Percentiles rank a stretch among this genome's conserved stretches.
Conservation (phyloP, 164 flowering plant genomes). For the Euptelea pleiosperma region DNA sequence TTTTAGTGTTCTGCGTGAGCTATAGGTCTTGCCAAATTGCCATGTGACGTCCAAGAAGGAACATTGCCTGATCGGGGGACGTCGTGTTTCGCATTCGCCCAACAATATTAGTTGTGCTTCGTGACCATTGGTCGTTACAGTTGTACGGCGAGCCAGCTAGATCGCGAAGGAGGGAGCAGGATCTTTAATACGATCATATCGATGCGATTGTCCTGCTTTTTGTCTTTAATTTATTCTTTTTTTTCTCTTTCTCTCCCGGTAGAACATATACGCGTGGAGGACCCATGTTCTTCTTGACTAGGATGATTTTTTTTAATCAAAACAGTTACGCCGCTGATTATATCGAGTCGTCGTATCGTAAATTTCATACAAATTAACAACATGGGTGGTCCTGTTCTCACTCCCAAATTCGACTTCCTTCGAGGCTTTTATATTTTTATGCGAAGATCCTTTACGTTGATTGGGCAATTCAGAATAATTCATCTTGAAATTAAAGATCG, state of each 20-base stretch:
- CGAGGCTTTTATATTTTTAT: too few species aligned
- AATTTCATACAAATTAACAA: conserved; percentile 5
- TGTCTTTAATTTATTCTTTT: conserved; percentile 32
- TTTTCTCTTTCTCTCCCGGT: neutral
- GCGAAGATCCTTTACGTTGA: too few species aligned
- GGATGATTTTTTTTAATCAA: too few species aligned
- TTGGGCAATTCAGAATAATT: too few species aligned
- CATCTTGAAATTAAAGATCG: too few species aligned
- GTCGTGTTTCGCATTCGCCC: conserved; percentile 28
- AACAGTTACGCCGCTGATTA: too few species aligned
- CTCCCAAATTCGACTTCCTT: too few species aligned
- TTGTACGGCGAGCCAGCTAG: too few species aligned
- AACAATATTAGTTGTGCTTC: conserved; percentile 28
- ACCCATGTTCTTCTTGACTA: too few species aligned
- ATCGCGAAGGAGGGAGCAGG: conserved; percentile 29
- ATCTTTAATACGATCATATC: conserved; percentile 18
- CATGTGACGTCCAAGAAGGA: conserved; percentile 6
- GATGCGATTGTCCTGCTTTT: conserved; percentile 33
- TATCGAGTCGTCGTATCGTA: too few species aligned
- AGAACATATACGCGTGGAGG: conserved; percentile 12
- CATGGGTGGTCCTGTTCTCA: conserved; percentile 29
- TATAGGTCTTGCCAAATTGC: too few species aligned
- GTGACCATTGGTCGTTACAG: neutral
- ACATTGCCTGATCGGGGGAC: conserved; percentile 16
- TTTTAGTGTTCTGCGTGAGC: too few species aligned